Evolutionary conservation across 2,329 filamentous ascomycete species (phyloP).

Genomic region (Penicillium vulpinum): DNA sequence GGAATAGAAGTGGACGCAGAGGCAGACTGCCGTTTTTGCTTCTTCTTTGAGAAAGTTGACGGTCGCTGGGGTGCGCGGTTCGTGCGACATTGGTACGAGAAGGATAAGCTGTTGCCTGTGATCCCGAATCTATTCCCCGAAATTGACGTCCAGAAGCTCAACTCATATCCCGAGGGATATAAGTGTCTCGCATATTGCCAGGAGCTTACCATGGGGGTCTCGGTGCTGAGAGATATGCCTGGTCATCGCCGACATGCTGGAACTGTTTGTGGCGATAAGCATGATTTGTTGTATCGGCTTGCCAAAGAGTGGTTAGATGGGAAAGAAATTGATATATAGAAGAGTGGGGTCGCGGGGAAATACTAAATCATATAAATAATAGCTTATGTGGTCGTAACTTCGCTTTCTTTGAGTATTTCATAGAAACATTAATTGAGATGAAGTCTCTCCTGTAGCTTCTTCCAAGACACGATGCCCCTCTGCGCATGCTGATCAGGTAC

Average conservation of each 20-base stretch:
- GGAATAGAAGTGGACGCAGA: constrained; percentile 49
- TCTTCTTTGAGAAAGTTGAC: constrained; percentile 48
- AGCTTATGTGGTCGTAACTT: neutral
- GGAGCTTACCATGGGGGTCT: constrained; percentile 49
- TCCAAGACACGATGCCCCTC: constrained; percentile 55
- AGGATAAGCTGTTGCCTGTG: constrained; percentile 52
- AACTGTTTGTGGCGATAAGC: constrained; percentile 43
- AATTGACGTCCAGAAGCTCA: constrained; percentile 44
- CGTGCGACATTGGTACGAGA: constrained; percentile 55
- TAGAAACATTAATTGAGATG: constrained; percentile 3
- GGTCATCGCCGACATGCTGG: constrained; percentile 43
- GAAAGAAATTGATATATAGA: constrained; percentile 28
- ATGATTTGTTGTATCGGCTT: constrained; percentile 49
- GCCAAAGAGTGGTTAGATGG: constrained; percentile 50
- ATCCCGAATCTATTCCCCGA: constrained; percentile 46
- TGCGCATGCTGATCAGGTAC: constrained; percentile 58
- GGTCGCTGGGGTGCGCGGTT: constrained; percentile 48
- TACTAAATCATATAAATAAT: neutral
- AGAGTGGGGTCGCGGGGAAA: neutral
- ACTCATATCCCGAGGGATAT: constrained; percentile 47
- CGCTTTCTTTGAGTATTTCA: neutral
- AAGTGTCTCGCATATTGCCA: constrained; percentile 47
- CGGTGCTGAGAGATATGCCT: constrained; percentile 48
- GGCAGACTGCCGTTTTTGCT: constrained; percentile 49
- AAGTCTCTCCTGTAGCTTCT: constrained; percentile 39